Evolutionary conservation across 371 early-diverging fungal species (phyloP).

Genomic region (Sporodiniella umbellata): DNA sequence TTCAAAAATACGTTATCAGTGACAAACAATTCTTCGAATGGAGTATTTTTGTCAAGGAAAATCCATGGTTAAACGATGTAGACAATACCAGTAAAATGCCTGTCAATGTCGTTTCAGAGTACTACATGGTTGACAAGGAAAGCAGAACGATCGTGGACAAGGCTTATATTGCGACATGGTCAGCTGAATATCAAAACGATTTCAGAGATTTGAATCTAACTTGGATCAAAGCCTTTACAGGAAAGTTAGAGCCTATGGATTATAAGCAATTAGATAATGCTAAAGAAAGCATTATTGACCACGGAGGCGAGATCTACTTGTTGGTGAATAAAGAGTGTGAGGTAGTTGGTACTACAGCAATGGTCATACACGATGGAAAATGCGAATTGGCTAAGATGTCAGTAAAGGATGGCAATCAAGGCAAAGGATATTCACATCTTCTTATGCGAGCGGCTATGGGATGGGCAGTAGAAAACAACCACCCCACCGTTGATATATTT

Average conservation of each 20-base stretch:
- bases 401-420: conserved; percentile 11
- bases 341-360: conserved; percentile 17
- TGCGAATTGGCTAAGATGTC: conserved; percentile 23
- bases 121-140: conserved; percentile 8
- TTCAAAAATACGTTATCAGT: neutral
- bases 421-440: conserved; percentile 20
- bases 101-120: conserved; percentile 10
- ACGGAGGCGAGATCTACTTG: conserved; percentile 21
- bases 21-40: conserved; percentile 9
- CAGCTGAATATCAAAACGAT: conserved; percentile 8
- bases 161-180: conserved; percentile 9
- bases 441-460: conserved; percentile 13
- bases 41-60: conserved; percentile 4
- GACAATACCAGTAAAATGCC: too few species aligned
- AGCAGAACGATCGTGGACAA: conserved; percentile 4
- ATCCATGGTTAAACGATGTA: conserved; percentile 1
- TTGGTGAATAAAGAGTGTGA: neutral
- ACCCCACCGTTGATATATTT: conserved; percentile 8
- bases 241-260: conserved; percentile 12
- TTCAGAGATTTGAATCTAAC: conserved; percentile 16
- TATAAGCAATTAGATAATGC: conserved; percentile 12
- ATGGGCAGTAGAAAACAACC: conserved; percentile 11
- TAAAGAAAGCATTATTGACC: conserved; percentile 16
- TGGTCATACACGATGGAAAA: conserved; percentile 15
- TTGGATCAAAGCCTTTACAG: conserved; percentile 17